Evolutionary conservation across 164 flowering plant species (phyloP), one percentile per base, ranked within the genome.

Genomic region (Paratinospora sagittata): DNA sequence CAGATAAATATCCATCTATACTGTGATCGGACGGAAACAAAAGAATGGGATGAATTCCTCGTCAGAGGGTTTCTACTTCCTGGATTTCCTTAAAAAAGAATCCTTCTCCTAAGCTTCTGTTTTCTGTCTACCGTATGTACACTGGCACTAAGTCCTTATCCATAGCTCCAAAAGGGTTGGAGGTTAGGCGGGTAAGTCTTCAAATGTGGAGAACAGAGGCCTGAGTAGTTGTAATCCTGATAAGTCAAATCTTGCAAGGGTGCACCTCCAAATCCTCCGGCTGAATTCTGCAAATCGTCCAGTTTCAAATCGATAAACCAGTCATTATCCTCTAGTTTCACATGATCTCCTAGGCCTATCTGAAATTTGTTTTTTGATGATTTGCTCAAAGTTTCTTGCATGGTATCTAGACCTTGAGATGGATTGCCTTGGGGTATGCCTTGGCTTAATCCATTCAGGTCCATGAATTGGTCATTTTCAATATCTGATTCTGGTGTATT

Each of bases 281-380:
- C 24, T 10, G 67, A 67, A 16, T 49, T 75, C n/a, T 75, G 78
- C 72, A 71, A 66, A 30, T 70, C 74, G 0, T 75, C 78, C 27
- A 75, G 67, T 24, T 71, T 71, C 43, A 71, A 67, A 19, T 67
- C 73, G 33, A 8, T 67, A 71, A 75, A 71, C 74, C 78, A 75
- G 19, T 67, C 71, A 34, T 17, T 70, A 34, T 70, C 74, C 66
- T 75, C 78, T 27, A 61, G 27, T 33, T 55, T 75, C 69, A 70
- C 55, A 37, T 3, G 7, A 13, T 70, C 66, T 17, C 52, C 65
- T 30, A 30, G 34, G 2, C 34, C 34, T 30, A 60, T 39, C 14
- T 60, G 65, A 26, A 33, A 55, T 2, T 8, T 57, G 1, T 62
- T 21, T 30, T 21, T 57, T 19, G 45, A 3, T 14, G 45, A 3